Evolutionary conservation across 1,284 basidiomycete genomes (phyloP), one percentile per base, ranked within the genome.

Genomic region (Sporisorium graminicola): DNA sequence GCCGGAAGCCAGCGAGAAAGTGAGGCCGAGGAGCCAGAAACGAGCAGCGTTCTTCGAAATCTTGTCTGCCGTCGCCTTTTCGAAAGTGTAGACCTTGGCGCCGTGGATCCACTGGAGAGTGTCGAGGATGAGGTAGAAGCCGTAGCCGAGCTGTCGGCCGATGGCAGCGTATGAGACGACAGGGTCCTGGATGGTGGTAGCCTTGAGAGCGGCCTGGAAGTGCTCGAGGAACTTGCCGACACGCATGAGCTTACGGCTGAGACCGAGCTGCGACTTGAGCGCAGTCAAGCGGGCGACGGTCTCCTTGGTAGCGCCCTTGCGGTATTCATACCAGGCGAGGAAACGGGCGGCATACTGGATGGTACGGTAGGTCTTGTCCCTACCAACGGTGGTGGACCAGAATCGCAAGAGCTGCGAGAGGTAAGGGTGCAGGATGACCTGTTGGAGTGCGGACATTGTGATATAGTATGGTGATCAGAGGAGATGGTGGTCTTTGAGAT

Each of bases 201-300:
- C 91, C 74, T 92, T 92, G 62, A 98, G 88, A 24, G 94, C 94
- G 3, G 94, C 91, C 86, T 99, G 97, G 20, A 97, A 89, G 87
- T 98, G 94, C 86, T 99, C 96, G 73, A 97, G 82, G 31, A 95
- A 95, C 87, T 98, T 97, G 81, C 95, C 94, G 58, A 98, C 88
- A 22, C 96, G 90, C 89, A 98, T 89, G 57, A 98, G 84, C 82
- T 88, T 88, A 52, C 87, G 82, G 54, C 86, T 86, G 33, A 86
- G 81, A 44, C 78, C 87, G 27, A 88, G 77, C 54, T 83, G 82
- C 58, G 85, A 86, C 82, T 88, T 88, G 80, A 87, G 82, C 20
- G 86, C 86, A 5, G 79, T 79, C 31, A 85, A 80, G 29, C 85
- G 82, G 13, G 83, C 81, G n/a, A 87, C 86, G 4, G 83, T 84